Evolutionary conservation across 2,329 filamentous ascomycete species (phyloP), one percentile per base, ranked within the genome.

Genomic region (Lecanoromycetidae sp.): DNA sequence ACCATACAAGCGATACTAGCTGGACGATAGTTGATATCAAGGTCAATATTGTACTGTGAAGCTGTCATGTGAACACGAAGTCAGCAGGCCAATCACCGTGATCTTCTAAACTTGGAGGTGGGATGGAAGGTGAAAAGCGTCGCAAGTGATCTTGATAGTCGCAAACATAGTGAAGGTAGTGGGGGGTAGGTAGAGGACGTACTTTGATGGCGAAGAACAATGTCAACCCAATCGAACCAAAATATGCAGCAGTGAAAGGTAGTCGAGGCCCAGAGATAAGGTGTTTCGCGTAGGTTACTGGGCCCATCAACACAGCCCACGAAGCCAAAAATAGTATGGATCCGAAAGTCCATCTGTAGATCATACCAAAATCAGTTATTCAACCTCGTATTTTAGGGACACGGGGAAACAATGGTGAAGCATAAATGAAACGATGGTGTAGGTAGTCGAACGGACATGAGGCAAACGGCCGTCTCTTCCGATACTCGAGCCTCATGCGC

Each of bases 241-340:
- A 94, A 71, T 96, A 96, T 51, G 87, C 84, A 36, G 82, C 84
- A 25, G 90, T 95, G 63, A 96, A 96, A 3, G 91, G 91, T 52
- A 96, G 70, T 57, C 91, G 79, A 58, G 87, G 75, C 45, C 82
- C 78, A 48, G 90, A 96, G 48, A 87, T 69, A 54, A 96, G 76
- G 67, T 98, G 91, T 58, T 80, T 80, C 52, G 80, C 65, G 65
- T 96, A 98, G 57, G 79, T 74, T 68, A 80, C 73, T 29, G 86
- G 88, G 46, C 91, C 91, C 85, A 95, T 94, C 68, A 96, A 77
- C 56, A 90, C 86, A 22, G 87, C 87, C 76, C 91, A 98, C 57
- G 88, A 94, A 57, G 79, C 77, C 58, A 96, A 75, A 71, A 96
- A 96, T 55, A 98, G 75, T 40, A 84, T 62, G 40, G 90, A 95